Conservation (phyloP, 2,329 filamentous ascomycete species). For the Didymella pomorum region DNA sequence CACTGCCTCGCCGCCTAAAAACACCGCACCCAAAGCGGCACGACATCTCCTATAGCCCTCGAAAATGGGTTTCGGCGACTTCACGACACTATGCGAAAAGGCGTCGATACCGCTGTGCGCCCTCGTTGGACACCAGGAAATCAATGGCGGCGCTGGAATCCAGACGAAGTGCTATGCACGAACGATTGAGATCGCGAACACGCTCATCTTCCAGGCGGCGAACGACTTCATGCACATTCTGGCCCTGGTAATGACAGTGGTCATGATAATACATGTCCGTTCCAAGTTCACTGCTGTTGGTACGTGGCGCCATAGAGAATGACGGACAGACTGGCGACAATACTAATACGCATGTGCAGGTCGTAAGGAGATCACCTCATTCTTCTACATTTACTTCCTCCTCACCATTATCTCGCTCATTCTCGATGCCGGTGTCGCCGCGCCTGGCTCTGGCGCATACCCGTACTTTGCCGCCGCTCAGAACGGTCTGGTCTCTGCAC, state of each 20-base stretch:
- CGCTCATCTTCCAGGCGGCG: constrained; percentile 95
- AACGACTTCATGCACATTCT: constrained; percentile 91
- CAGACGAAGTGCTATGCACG: constrained; percentile 91
- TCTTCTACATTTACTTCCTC: constrained; percentile 97
- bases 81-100: constrained; percentile 83
- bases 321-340: not conserved
- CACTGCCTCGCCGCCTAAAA: constrained; percentile 24
- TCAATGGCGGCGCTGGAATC: constrained; percentile 76
- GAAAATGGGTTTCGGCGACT: constrained; percentile 87
- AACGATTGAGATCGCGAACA: constrained; percentile 96
- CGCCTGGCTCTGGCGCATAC: constrained; percentile 79
- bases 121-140: constrained; percentile 76
- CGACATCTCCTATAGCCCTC: constrained; percentile 17
- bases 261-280: constrained; percentile 96
- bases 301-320: constrained; percentile 68
- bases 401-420: constrained; percentile 88
- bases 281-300: constrained; percentile 98
- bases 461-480: constrained; percentile 93
- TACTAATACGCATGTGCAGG: constrained; percentile 53
- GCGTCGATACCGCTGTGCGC: constrained; percentile 88
- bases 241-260: constrained; percentile 88
- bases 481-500: constrained; percentile 81
- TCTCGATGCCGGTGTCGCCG: constrained; percentile 91
- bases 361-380: constrained; percentile 78
- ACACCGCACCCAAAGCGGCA: constrained; percentile 11